Evolutionary conservation across 352 stramenopile genomes (phyloP).

Genomic region (Phytophthora quininea): DNA sequence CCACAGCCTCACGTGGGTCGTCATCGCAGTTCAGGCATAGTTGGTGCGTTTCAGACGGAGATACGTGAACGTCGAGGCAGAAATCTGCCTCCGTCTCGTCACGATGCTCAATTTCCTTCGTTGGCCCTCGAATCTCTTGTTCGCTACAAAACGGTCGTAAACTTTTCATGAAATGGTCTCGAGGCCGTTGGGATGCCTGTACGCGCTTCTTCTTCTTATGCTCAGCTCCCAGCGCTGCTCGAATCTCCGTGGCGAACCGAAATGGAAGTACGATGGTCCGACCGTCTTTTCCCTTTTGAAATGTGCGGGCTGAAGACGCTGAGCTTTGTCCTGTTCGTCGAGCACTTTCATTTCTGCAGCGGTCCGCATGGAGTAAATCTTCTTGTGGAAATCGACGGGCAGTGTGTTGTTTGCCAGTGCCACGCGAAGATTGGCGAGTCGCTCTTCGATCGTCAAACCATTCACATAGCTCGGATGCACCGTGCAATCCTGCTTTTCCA

Average conservation of each 20-base stretch:
- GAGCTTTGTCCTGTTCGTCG: conserved; percentile 36
- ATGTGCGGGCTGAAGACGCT: conserved; percentile 31
- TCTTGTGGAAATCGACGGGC: conserved; percentile 57
- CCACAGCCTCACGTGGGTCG: conserved; percentile 32
- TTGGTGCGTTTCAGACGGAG: conserved; percentile 44
- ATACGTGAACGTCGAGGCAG: conserved; percentile 49
- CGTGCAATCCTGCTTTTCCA: conserved; percentile 43
- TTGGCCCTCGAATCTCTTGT: neutral
- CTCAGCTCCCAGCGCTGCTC: conserved; percentile 21
- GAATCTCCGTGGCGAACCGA: conserved; percentile 45
- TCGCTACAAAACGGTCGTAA: conserved; percentile 15
- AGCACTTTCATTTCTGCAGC: conserved; percentile 39
- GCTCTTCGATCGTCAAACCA: conserved; percentile 54
- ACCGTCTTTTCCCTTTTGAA: conserved; percentile 45
- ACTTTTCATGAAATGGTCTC: conserved; percentile 27
- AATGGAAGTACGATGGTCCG: conserved; percentile 55
- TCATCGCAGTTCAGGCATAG: conserved; percentile 40
- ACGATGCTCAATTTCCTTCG: neutral
- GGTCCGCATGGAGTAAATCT: conserved; percentile 53
- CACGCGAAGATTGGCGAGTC: conserved; percentile 45
- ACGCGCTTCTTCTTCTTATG: conserved; percentile 15
- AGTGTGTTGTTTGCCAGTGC: conserved; percentile 51
- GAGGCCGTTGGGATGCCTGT: conserved; percentile 6
- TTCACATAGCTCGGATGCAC: conserved; percentile 57
- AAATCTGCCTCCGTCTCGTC: conserved; percentile 21